These are phyloP conservation scores for Penicillium chermesinum DNA, from an alignment of 495 filamentous ascomycete species.

Conservation along the genomic window DNA sequence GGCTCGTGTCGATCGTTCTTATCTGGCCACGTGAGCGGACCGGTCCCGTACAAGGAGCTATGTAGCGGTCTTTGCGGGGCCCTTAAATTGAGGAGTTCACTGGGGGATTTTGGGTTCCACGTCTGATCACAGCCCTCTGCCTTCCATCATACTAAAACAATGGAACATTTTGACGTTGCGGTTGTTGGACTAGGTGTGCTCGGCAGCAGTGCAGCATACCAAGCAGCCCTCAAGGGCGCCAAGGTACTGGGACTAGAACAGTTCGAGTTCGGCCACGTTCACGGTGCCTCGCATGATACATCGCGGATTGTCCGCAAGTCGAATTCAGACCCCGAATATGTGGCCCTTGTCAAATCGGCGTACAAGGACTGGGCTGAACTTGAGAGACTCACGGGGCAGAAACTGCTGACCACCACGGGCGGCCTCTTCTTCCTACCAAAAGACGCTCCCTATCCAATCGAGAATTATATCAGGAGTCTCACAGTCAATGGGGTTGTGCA, in stretches of 20 bases:
- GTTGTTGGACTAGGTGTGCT: constrained; percentile 20
- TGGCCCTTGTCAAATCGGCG: constrained; percentile 13
- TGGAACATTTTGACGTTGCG: constrained; percentile 13
- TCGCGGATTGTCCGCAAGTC: constrained; percentile 19
- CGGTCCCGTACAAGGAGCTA: background rate
- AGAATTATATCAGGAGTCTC: constrained; percentile 13
- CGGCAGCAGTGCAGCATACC: constrained; percentile 15
- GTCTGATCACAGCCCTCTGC: too few relatives aligned
- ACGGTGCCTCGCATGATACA: constrained; percentile 17
- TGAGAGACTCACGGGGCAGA: constrained; percentile 7
- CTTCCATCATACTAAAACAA: background rate
- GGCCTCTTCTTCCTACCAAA: constrained; percentile 18
- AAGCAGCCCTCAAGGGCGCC: constrained; percentile 16
- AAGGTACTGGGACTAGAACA: constrained; percentile 18
- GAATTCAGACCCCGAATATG: constrained; percentile 11
- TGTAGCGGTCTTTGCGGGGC: background rate
- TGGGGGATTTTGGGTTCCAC: too few relatives aligned
- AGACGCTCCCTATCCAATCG: constrained; percentile 9
- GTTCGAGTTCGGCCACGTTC: constrained; percentile 18
- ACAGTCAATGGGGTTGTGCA: constrained; percentile 15
- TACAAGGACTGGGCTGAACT: constrained; percentile 21
- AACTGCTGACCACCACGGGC: constrained; percentile 16
- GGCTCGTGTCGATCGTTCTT: background rate
- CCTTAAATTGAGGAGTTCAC: background rate
- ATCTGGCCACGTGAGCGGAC: background rate